A percentile compares a stretch with the other conserved stretches of the same genome.
Evolutionary conservation across 129 eudicot species (phyloP).

Genomic region (Escallonia herrerae): DNA sequence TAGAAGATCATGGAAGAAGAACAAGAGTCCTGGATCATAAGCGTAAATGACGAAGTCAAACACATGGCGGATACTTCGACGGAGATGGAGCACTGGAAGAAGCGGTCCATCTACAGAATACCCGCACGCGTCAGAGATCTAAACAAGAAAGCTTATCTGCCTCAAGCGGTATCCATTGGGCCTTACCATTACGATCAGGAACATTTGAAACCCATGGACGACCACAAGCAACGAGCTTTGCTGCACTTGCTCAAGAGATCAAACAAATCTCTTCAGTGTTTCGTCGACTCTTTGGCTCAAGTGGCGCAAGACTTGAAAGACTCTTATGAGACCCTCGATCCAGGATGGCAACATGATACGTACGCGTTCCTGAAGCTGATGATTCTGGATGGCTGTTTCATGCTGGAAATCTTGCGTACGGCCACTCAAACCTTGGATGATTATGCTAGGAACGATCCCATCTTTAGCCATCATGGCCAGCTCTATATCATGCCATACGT

Average conservation of each 20-base stretch:
- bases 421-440: too few relatives aligned
- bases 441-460: too few relatives aligned
- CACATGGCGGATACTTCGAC: constrained; percentile 21
- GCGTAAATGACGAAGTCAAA: constrained; percentile 23
- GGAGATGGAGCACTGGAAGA: constrained; percentile 40
- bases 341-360: too few relatives aligned
- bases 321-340: constrained; percentile 36
- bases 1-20: constrained; percentile 18
- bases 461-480: too few relatives aligned
- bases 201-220: constrained; percentile 41
- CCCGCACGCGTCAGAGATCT: constrained; percentile 37
- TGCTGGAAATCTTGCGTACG: too few relatives aligned
- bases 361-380: too few relatives aligned
- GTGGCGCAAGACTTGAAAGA: constrained; percentile 35
- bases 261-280: constrained; percentile 25
- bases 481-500: too few relatives aligned
- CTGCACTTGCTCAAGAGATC: constrained; percentile 50
- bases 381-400: too few relatives aligned
- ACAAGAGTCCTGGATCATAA: constrained; percentile 26
- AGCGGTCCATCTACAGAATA: constrained; percentile 37
- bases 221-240: constrained; percentile 52
- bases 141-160: constrained; percentile 47
- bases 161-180: constrained; percentile 49
- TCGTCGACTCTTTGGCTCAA: constrained; percentile 18
- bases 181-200: constrained; percentile 49